Evolutionary conservation across 1,284 basidiomycete species (phyloP), one percentile per base, ranked within the genome.

Genomic region (Amylostereum chailletii): DNA sequence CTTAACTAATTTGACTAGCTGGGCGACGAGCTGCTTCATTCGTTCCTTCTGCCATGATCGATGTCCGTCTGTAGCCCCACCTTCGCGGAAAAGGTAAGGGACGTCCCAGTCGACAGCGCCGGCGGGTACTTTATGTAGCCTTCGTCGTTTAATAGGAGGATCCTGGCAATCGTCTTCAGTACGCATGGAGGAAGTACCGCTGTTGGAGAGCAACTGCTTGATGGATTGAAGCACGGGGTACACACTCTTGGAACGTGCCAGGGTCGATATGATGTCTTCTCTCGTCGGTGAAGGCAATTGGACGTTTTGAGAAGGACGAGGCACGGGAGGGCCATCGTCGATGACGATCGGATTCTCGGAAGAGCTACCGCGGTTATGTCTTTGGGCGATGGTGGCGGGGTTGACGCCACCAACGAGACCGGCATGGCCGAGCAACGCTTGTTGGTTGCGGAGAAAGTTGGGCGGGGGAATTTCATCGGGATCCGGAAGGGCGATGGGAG

Each of bases 21-120:
- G 80, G 3, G 70, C 67, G 26, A 85, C 66, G 27, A 89, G 66
- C 56, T 76, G 76, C 52, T 76, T 78, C 4, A 75, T 73, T 33
- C 85, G 74, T 39, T 82, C 73, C 46, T 66, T 71, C 53, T 79
- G 75, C 86, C 86, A 87, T 34, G 67, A 77, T 45, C 67, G 60
- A 5, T 66, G 69, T 60, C 87, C 88, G 26, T 71, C 66, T 26
- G 72, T 62, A 1, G 86, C 83, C 1, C 83, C 86, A 31, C 83
- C 85, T 38, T 71, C 65, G 19, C 69, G 65, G 55, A 88, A 88
- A 5, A 86, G 86, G 60, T 82, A 89, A 1, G 86, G 86, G 0
- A 87, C 75, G 57, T 88, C 83, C 86, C 86, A 89, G 60, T 87
- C 84, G 3, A 63, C 71, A 5, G 86, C 86, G 6, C 86, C 86